These are phyloP conservation scores for Leccinellum albellum DNA, from an alignment of 768 basidiomycete genomes.

Conservation along the genomic window DNA sequence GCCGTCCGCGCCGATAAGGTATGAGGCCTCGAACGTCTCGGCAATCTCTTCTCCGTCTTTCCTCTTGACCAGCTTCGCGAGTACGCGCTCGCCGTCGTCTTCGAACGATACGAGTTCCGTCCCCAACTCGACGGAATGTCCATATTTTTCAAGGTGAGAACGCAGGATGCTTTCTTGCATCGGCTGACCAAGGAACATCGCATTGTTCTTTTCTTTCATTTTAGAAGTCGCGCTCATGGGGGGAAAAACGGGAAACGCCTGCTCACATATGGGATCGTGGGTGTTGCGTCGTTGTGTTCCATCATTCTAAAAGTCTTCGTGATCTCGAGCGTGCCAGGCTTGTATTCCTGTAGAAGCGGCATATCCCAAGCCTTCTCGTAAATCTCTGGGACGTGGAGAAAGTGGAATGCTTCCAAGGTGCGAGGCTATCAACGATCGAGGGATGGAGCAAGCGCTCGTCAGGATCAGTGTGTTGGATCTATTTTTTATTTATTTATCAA, in stretches of 20 bases:
- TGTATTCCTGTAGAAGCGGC: constrained; percentile 33
- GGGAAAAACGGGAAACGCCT: background rate
- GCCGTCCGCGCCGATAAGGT: constrained; percentile 42
- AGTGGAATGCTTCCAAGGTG: constrained; percentile 41
- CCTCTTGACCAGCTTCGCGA: constrained; percentile 33
- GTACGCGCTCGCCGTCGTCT: constrained; percentile 35
- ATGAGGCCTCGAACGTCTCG: constrained; percentile 29
- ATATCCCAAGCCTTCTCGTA: constrained; percentile 28
- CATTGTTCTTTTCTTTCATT: too few relatives aligned
- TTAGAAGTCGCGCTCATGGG: background rate
- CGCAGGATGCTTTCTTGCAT: constrained; percentile 27
- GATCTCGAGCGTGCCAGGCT: constrained; percentile 21
- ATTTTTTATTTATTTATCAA: background rate
- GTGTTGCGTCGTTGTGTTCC: constrained; percentile 16
- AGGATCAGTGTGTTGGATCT: background rate
- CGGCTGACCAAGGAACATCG: constrained; percentile 19
- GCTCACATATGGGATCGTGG: constrained; percentile 27
- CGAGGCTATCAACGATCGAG: constrained; percentile 22
- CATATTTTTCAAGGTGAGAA: constrained; percentile 18
- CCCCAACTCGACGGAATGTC: constrained; percentile 38
- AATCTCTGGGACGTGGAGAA: constrained; percentile 39
- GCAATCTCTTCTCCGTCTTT: constrained; percentile 19
- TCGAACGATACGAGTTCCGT: constrained; percentile 44
- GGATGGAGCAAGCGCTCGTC: background rate
- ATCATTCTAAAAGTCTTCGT: constrained; percentile 4